Conservation (phyloP, 208 protist species). For the Acanthamoeba divionensis region DNA sequence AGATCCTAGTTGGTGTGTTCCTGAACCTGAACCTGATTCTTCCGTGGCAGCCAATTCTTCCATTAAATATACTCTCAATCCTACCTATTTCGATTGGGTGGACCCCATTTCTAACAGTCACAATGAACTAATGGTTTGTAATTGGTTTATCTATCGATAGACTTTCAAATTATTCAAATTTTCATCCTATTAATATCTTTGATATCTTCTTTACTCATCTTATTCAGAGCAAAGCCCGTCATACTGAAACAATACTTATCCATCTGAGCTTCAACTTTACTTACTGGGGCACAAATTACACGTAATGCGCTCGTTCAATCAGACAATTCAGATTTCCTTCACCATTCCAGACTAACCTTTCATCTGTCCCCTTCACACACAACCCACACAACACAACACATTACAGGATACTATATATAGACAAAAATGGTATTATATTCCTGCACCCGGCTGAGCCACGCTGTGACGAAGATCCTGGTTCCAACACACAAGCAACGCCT, state of each 20-base stretch:
- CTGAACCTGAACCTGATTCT: background rate
- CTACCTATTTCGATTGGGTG: background rate
- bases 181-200: too few relatives aligned
- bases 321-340: background rate
- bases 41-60: background rate
- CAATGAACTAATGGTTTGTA: background rate
- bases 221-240: background rate
- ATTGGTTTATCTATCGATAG: too few relatives aligned
- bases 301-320: background rate
- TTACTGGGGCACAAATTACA: background rate
- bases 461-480: too few relatives aligned
- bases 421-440: slow-evolving; percentile 26
- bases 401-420: background rate
- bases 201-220: background rate
- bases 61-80: background rate
- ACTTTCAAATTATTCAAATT: too few relatives aligned
- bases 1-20: too few relatives aligned
- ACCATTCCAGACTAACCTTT: background rate
- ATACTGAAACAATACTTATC: background rate
- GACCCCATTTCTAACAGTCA: slow-evolving; percentile 18
- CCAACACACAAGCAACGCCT: too few relatives aligned
- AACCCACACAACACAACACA: background rate
- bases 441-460: too few relatives aligned
- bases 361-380: too few relatives aligned
- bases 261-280: slow-evolving; percentile 5